phyloP scores from a whole-genome alignment of 148 eudicot species.

The Rhododendron mucronatum region DNA sequence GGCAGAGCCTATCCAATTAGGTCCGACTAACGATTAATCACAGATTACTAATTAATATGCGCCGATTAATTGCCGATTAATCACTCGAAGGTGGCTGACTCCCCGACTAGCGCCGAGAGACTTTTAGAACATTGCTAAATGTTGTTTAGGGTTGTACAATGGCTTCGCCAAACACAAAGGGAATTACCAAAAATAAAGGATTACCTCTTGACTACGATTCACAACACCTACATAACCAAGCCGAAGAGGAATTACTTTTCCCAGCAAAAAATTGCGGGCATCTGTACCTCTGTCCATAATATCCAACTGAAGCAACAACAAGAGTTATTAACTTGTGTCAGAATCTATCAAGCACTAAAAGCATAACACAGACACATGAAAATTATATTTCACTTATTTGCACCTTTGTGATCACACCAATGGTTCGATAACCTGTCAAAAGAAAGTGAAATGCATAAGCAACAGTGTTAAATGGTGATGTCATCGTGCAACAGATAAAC shows the following conservation, averaged over 20 bases:
- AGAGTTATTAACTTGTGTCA: not conserved
- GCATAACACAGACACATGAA: not conserved
- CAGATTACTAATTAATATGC: no score
- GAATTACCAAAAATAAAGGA: not conserved
- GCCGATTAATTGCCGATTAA: no score
- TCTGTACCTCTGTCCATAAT: constrained; percentile 97
- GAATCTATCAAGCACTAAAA: not conserved
- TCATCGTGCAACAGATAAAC: not conserved
- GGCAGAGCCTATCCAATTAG: no score
- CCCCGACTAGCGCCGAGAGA: no score
- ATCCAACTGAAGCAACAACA: constrained; percentile 56
- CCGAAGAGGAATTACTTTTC: constrained; percentile 85
- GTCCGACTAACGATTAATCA: no score
- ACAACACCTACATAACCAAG: constrained; percentile 95
- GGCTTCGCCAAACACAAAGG: not conserved
- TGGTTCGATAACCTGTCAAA: constrained; percentile 76
- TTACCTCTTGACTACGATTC: constrained; percentile 96
- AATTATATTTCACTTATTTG: not conserved
- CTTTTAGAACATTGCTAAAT: not conserved
- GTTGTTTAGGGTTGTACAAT: not conserved
- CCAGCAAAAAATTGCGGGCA: constrained; percentile 88
- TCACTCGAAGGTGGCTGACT: no score
- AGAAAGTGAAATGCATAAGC: constrained; percentile 19
- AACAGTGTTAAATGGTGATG: constrained; percentile 7
- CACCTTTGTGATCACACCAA: constrained; percentile 94